phyloP scores from a whole-genome alignment of 2,329 filamentous ascomycete species.

The Leptographium galeiforme region DNA sequence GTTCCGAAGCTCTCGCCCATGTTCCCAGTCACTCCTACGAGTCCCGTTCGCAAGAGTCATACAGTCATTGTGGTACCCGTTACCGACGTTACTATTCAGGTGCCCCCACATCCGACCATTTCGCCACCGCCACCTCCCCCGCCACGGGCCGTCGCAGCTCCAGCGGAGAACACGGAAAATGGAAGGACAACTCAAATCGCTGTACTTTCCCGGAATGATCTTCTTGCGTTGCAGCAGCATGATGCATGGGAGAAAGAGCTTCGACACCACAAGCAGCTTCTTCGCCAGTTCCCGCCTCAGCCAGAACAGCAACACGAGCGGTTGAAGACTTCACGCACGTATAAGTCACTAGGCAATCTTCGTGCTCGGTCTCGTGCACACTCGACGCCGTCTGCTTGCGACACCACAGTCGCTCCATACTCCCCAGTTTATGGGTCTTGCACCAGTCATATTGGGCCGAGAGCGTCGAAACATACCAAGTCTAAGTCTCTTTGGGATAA shows the following conservation, averaged over 20 bases:
- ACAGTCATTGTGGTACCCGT: neutral
- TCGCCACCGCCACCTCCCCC: slow-evolving; percentile 3
- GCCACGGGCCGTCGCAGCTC: neutral
- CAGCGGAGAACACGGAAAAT: neutral
- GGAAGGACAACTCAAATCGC: neutral
- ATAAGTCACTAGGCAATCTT: slow-evolving; percentile 10
- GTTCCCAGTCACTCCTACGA: neutral
- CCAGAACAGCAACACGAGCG: neutral
- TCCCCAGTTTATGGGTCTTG: neutral
- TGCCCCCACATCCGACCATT: neutral
- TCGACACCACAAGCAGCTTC: slow-evolving; percentile 5
- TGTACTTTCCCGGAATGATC: neutral
- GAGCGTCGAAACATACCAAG: neutral
- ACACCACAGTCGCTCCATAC: neutral
- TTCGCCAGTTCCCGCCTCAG: slow-evolving; percentile 6
- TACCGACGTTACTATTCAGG: neutral
- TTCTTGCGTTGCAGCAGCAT: neutral
- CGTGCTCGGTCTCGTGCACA: slow-evolving; percentile 6
- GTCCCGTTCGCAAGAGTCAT: neutral
- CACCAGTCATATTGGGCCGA: neutral
- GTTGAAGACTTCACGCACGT: slow-evolving; percentile 2
- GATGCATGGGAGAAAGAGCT: slow-evolving; percentile 3
- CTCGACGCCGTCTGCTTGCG: neutral
- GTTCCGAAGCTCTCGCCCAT: slow-evolving; percentile 1
- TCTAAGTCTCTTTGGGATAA: slow-evolving; percentile 3